These are phyloP conservation scores for Monosporascus cannonballus DNA, from an alignment of 2,329 filamentous ascomycete genomes.

Conservation along the genomic window DNA sequence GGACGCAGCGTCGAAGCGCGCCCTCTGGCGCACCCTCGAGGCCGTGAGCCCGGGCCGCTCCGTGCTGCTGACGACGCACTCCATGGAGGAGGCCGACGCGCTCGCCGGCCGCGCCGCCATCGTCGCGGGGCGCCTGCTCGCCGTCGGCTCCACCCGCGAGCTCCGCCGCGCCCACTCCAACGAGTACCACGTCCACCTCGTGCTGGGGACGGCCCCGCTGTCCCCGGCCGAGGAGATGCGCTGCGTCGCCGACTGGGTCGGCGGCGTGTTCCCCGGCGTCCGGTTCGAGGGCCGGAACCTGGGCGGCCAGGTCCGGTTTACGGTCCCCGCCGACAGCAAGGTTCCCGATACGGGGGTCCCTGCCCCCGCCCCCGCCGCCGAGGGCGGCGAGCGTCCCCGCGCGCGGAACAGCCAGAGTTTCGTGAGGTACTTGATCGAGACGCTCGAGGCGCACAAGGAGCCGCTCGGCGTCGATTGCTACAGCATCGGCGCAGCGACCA, in stretches of 20 bases:
- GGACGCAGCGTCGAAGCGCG: slow-evolving; percentile 61
- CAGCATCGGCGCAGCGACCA: slow-evolving; percentile 57
- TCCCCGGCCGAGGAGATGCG: slow-evolving; percentile 14
- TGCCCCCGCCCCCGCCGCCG: slow-evolving; percentile 2
- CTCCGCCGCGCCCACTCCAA: slow-evolving; percentile 19
- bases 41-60: slow-evolving; percentile 60
- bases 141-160: slow-evolving; percentile 19
- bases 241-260: slow-evolving; percentile 40
- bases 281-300: slow-evolving; percentile 51
- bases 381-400: slow-evolving; percentile 7
- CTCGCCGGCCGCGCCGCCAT: slow-evolving; percentile 65
- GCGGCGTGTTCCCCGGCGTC: slow-evolving; percentile 43
- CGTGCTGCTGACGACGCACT: slow-evolving; percentile 69
- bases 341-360: slow-evolving; percentile 3
- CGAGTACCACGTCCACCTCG: slow-evolving; percentile 22
- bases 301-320: slow-evolving; percentile 61
- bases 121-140: slow-evolving; percentile 15
- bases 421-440: slow-evolving; percentile 27
- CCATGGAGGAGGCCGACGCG: slow-evolving; percentile 76
- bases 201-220: slow-evolving; percentile 16
- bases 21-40: slow-evolving; percentile 69
- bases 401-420: slow-evolving; percentile 10
- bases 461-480: slow-evolving; percentile 58
- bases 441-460: slow-evolving; percentile 52
- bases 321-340: slow-evolving; percentile 39